phyloP scores from a whole-genome alignment of 2,329 filamentous ascomycete genomes.

The Hansfordia pulvinata region DNA sequence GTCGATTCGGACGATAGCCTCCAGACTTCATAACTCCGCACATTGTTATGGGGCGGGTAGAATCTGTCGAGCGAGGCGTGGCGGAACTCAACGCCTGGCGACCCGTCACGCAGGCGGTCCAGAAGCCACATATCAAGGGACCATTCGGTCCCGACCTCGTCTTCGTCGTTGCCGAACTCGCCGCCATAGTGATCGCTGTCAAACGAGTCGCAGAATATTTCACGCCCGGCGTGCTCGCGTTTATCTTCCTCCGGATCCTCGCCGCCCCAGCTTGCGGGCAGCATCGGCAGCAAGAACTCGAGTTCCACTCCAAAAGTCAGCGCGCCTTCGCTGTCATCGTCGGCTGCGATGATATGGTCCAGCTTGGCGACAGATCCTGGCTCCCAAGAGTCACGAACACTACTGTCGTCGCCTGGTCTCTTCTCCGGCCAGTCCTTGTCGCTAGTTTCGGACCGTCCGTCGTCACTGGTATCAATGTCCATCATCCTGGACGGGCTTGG shows the following conservation, averaged over 20 bases:
- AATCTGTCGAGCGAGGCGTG: slow-evolving; percentile 5
- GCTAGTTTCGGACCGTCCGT: too few relatives aligned
- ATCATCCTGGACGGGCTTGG: too few relatives aligned
- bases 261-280: not conserved
- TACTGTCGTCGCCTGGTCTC: too few relatives aligned
- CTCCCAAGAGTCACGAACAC: too few relatives aligned
- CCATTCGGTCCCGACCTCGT: not conserved
- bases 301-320: slow-evolving; percentile 14
- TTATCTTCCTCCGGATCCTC: slow-evolving; percentile 7
- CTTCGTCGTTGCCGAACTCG: not conserved
- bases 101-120: slow-evolving; percentile 2
- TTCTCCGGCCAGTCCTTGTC: too few relatives aligned
- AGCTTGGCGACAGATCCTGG: too few relatives aligned
- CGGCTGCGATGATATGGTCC: slow-evolving; percentile 7
- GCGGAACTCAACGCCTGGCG: slow-evolving; percentile 4
- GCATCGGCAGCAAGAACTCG: slow-evolving; percentile 10
- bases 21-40: slow-evolving; percentile 9
- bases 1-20: slow-evolving; percentile 8
- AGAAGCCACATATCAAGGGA: not conserved
- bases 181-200: slow-evolving; percentile 2
- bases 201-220: too few relatives aligned
- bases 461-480: too few relatives aligned
- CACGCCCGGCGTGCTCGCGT: too few relatives aligned
- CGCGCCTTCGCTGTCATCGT: slow-evolving; percentile 6
- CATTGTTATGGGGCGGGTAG: slow-evolving; percentile 5